Conservation (phyloP, 2,329 filamentous ascomycete species). For the Plenodomus tracheiphilus region DNA sequence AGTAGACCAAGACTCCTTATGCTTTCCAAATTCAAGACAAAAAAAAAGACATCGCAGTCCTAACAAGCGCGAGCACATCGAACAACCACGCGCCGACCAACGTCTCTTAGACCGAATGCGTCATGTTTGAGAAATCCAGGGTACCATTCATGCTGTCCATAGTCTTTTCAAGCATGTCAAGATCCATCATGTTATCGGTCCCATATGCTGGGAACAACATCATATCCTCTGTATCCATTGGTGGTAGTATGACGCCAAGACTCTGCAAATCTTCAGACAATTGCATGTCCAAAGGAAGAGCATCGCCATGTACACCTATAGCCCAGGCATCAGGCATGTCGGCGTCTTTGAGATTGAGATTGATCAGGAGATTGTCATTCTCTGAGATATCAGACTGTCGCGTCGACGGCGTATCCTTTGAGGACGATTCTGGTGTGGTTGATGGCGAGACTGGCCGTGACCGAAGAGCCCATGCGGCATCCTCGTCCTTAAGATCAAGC, state of each 20-base stretch:
- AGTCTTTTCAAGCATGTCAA: slow-evolving; percentile 39
- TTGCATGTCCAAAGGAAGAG: slow-evolving; percentile 35
- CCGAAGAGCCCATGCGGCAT: slow-evolving; percentile 38
- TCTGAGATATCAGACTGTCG: slow-evolving; percentile 49
- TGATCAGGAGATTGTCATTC: slow-evolving; percentile 47
- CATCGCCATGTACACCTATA: slow-evolving; percentile 28
- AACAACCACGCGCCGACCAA: no score
- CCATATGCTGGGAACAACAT: slow-evolving; percentile 37
- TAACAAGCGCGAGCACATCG: no score
- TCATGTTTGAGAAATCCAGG: slow-evolving; percentile 8
- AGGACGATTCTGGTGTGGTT: slow-evolving; percentile 40
- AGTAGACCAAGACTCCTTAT: no score
- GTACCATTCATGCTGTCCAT: slow-evolving; percentile 34
- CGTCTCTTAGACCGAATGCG: not conserved
- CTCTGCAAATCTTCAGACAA: slow-evolving; percentile 36
- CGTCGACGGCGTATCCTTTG: slow-evolving; percentile 44
- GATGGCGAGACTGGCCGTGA: slow-evolving; percentile 37
- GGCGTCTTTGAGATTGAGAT: slow-evolving; percentile 40
- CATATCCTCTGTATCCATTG: slow-evolving; percentile 41
- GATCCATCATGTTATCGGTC: slow-evolving; percentile 33
- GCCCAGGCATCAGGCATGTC: slow-evolving; percentile 41
- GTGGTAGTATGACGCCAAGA: slow-evolving; percentile 36
- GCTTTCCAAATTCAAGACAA: no score
- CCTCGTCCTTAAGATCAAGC: slow-evolving; percentile 41
- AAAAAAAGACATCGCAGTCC: no score